Evolutionary conservation across 2,329 filamentous ascomycete genomes (phyloP), one percentile per base, ranked within the genome.

Genomic region (Calonectria fujianensis): DNA sequence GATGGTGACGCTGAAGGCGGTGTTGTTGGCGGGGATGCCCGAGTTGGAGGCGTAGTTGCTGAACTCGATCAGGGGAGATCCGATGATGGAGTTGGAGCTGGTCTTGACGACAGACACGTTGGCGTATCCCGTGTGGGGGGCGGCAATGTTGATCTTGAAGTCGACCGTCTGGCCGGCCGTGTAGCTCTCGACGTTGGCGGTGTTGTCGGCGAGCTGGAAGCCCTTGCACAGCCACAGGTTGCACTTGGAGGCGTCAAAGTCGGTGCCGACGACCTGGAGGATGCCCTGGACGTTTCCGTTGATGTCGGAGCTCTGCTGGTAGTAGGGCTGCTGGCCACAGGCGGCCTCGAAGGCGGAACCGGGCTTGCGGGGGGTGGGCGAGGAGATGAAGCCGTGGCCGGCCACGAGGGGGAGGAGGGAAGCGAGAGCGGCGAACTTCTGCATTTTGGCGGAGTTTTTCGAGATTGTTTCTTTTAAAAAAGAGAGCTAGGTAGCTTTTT

Each of bases 21-120:
- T 80, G 82, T 88, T 88, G 83, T 88, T 88, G 39, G 84, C 79
- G 13, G 84, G 82, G 41, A 87, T 75, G 37, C 78, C 79, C 16
- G 82, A 63, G 72, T 88, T 86, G 72, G 89, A 85, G 35, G 90
- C 91, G 79, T 92, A 93, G 77, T 84, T 85, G 77, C 87, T 85
- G 83, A 90, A 93, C 76, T 85, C 86, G 74, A 89, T 90, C 76
- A 93, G 85, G 18, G 88, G 87, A 63, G 83, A 74, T 41, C 90
- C 90, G 32, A 93, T 86, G 74, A 91, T 82, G 32, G 82, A 85
- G 84, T 91, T 89, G 77, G 86, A 87, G 48, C 85, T 84, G 14
- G 88, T 89, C 79, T 90, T 86, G 77, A 93, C 87, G 65, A 93
- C 87, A 24, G 89, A 91, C 50, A 93, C 89, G 82, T 93, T 93